A percentile compares a stretch with the other conserved stretches of the same genome.
Evolutionary conservation across 2,329 filamentous ascomycete species (phyloP).

Genomic region (Aaosphaeria pasadenensis): DNA sequence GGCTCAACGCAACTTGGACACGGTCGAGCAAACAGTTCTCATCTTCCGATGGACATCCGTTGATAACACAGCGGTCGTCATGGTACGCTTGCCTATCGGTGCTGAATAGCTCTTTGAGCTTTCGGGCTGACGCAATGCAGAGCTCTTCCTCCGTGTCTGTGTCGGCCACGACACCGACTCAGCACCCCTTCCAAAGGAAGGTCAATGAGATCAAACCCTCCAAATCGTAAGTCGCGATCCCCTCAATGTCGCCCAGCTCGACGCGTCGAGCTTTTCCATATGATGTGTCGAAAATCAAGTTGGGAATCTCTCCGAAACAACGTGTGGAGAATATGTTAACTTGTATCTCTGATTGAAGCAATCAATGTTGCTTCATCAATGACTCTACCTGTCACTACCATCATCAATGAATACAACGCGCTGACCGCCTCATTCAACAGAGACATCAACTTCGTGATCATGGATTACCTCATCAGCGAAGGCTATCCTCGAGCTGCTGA

Average conservation of each 20-base stretch:
- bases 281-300: constrained; percentile 83
- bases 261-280: constrained; percentile 43
- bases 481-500: constrained; percentile 90
- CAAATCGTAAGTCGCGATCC: constrained; percentile 69
- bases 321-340: constrained; percentile 88
- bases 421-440: constrained; percentile 49
- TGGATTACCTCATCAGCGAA: constrained; percentile 96
- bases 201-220: constrained; percentile 81
- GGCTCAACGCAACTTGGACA: constrained; percentile 24
- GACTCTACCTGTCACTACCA: background rate
- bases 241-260: constrained; percentile 28
- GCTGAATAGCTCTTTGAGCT: background rate
- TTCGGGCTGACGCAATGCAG: constrained; percentile 26
- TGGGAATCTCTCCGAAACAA: constrained; percentile 99
- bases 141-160: constrained; percentile 69
- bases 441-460: constrained; percentile 90
- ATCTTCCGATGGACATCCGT: constrained; percentile 34
- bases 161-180: constrained; percentile 68
- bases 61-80: constrained; percentile 30
- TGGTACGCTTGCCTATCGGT: constrained; percentile 24
- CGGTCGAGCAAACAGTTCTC: constrained; percentile 25
- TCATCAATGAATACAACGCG: constrained; percentile 1
- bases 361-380: background rate
- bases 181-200: constrained; percentile 74
- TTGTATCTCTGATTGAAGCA: constrained; percentile 65